Evolutionary conservation across 306 rosid genomes (phyloP).

Genomic region (Malus sieversii): DNA sequence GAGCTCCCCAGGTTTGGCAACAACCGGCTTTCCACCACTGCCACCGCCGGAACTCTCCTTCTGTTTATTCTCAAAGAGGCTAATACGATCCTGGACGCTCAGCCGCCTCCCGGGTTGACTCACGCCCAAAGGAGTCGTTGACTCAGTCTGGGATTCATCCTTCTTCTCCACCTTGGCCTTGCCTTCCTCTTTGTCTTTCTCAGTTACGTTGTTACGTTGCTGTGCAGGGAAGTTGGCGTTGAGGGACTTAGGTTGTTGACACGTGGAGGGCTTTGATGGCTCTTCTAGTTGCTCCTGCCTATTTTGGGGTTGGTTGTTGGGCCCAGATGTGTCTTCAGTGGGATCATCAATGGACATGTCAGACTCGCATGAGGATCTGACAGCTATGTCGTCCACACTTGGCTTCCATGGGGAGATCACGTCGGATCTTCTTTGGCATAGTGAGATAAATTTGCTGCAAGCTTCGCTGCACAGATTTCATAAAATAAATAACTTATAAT

Average conservation of each 20-base stretch:
- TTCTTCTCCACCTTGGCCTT: conserved; percentile 24
- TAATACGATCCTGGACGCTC: conserved; percentile 93
- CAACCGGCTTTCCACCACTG: conserved; percentile 15
- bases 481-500: neutral
- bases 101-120: conserved; percentile 62
- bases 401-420: conserved; percentile 49
- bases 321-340: conserved; percentile 39
- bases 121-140: conserved; percentile 14
- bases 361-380: conserved; percentile 71
- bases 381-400: conserved; percentile 44
- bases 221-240: conserved; percentile 24
- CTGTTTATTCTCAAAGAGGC: conserved; percentile 92
- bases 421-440: conserved; percentile 68
- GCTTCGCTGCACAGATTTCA: conserved; percentile 57
- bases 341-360: conserved; percentile 94
- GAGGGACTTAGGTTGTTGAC: conserved; percentile 45
- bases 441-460: conserved; percentile 48
- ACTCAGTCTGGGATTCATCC: conserved; percentile 20
- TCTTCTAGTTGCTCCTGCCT: conserved; percentile 9
- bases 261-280: conserved; percentile 30
- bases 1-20: conserved; percentile 43
- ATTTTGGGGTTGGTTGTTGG: conserved; percentile 20
- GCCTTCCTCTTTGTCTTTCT: conserved; percentile 38
- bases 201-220: conserved; percentile 17
- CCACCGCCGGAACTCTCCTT: conserved; percentile 45